Evolutionary conservation across 306 rosid genomes (phyloP).

Genomic region (Lathyrus tuberosus): DNA sequence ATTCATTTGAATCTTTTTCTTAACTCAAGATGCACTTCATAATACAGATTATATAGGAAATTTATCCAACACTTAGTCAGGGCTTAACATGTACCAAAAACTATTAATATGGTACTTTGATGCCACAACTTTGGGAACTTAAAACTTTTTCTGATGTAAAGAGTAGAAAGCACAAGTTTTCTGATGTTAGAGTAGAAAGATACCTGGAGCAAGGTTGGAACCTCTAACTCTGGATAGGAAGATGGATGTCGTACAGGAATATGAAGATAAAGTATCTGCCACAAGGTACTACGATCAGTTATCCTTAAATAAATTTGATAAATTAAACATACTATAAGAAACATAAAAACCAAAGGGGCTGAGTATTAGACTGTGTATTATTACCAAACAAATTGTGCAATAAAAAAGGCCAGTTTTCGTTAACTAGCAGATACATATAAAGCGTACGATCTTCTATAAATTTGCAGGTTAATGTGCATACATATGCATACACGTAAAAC

Average conservation of each 20-base stretch:
- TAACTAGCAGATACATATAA: constrained; percentile 9
- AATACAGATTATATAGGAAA: constrained; percentile 7
- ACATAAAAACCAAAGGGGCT: constrained; percentile 5
- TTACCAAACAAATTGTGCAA: constrained; percentile 1
- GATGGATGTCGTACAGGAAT: constrained; percentile 89
- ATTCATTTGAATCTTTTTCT: background rate
- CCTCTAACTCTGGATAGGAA: constrained; percentile 85
- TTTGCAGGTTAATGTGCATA: constrained; percentile 3
- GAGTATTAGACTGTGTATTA: background rate
- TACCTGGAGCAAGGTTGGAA: constrained; percentile 96
- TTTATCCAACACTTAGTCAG: background rate
- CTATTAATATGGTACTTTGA: background rate
- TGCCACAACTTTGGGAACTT: constrained; percentile 3
- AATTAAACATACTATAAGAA: constrained; percentile 29
- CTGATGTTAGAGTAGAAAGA: background rate
- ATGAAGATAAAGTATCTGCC: constrained; percentile 84
- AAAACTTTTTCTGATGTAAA: constrained; percentile 10
- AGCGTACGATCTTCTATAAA: background rate
- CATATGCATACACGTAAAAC: constrained; percentile 1
- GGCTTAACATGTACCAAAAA: constrained; percentile 4
- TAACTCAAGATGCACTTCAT: background rate
- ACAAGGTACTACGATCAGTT: constrained; percentile 43
- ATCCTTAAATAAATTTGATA: constrained; percentile 26
- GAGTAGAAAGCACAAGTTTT: constrained; percentile 20
- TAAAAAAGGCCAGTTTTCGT: constrained; percentile 30